Evolutionary conservation across 179 eudicot species (phyloP).

Genomic region (Silene noctiflora): DNA sequence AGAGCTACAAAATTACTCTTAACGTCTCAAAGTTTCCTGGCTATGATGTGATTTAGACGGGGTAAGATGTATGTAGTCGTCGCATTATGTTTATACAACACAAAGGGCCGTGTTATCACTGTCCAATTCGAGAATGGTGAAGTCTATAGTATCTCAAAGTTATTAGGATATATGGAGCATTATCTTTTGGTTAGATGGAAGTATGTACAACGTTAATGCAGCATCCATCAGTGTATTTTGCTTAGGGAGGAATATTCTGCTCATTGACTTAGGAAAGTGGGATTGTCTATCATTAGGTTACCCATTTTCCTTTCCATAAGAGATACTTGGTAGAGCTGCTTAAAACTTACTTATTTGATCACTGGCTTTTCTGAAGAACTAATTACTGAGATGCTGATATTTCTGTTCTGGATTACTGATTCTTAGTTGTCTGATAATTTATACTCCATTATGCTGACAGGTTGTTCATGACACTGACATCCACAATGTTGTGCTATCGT

Average conservation of each 20-base stretch:
- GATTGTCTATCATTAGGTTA: neutral
- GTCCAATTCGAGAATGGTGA: neutral
- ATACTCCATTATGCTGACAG: conserved; percentile 31
- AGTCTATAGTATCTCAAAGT: neutral
- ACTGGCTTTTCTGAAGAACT: neutral
- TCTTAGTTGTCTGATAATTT: conserved; percentile 1
- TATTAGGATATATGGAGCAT: neutral
- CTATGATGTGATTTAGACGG: neutral
- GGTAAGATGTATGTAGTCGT: neutral
- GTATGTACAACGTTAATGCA: neutral
- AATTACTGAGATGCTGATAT: neutral
- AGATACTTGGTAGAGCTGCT: neutral
- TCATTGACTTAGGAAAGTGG: neutral
- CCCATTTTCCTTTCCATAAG: neutral
- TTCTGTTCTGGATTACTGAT: neutral
- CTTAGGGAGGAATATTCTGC: neutral
- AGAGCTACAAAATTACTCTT: neutral
- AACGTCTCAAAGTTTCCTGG: neutral
- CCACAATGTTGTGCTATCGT: conserved; percentile 77
- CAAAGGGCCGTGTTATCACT: neutral
- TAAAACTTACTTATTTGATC: neutral
- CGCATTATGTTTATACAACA: neutral
- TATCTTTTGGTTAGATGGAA: neutral
- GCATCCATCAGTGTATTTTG: neutral
- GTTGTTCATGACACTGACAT: conserved; percentile 58